Evolutionary conservation across 371 early-diverging fungal genomes (phyloP).

Genomic region (Cladochytrium tenue): DNA sequence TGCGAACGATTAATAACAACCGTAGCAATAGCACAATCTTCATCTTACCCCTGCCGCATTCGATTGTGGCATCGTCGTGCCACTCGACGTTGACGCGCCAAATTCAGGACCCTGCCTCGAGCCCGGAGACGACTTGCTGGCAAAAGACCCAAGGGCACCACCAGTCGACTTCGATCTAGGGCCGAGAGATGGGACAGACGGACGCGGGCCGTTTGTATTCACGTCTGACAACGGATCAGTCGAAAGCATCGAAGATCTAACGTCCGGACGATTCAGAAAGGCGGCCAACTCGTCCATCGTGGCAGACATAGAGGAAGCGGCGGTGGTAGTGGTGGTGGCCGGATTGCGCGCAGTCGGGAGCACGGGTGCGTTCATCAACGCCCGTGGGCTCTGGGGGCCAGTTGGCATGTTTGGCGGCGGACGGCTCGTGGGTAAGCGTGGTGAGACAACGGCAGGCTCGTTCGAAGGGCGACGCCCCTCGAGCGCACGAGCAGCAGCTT

Average conservation of each 20-base stretch:
- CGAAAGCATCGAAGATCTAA: neutral
- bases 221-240: neutral
- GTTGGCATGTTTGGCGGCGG: neutral
- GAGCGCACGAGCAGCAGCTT: neutral
- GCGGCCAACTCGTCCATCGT: neutral
- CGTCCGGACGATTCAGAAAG: neutral
- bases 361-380: neutral
- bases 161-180: neutral
- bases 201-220: neutral
- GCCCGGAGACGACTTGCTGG: neutral
- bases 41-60: neutral
- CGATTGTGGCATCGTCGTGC: neutral
- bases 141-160: neutral
- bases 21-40: neutral
- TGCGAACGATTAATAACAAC: neutral
- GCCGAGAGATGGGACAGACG: neutral
- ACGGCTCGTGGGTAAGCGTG: too few species aligned
- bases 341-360: neutral
- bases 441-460: neutral
- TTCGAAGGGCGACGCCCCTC: neutral
- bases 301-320: neutral
- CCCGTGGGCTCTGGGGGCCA: neutral
- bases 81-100: too few species aligned
- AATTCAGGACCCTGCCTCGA: too few species aligned
- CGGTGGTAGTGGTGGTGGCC: neutral